These are phyloP conservation scores for Clitopilus passeckerianus DNA, from an alignment of 768 basidiomycete genomes.

Conservation along the genomic window DNA sequence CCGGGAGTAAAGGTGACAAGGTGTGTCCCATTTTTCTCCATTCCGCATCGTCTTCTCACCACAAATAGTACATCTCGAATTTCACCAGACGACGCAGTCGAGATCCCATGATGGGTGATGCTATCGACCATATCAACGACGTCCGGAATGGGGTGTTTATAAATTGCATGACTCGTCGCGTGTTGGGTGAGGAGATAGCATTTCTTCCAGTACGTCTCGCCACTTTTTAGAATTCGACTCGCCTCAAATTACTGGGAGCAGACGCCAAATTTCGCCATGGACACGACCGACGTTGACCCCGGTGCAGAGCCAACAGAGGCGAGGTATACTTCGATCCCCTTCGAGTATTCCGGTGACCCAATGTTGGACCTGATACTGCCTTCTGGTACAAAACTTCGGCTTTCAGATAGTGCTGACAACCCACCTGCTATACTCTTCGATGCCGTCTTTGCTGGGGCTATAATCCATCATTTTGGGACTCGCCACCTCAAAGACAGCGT, in stretches of 20 bases:
- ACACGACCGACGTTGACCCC: constrained; percentile 10
- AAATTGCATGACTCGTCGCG: constrained; percentile 4
- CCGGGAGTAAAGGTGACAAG: constrained; percentile 11
- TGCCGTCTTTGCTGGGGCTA: constrained; percentile 11
- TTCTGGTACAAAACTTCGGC: not conserved
- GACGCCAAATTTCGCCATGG: constrained; percentile 13
- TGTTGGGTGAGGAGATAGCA: constrained; percentile 9
- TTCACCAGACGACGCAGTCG: constrained; percentile 11
- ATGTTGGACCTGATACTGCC: not conserved
- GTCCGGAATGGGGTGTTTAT: constrained; percentile 13
- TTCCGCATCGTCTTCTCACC: constrained; percentile 3
- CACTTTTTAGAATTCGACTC: too few species aligned
- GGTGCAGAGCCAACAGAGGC: constrained; percentile 5
- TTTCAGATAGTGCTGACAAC: not conserved
- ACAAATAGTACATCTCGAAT: constrained; percentile 10
- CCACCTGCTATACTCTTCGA: constrained; percentile 16
- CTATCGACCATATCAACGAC: constrained; percentile 10
- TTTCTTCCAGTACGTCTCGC: constrained; percentile 11
- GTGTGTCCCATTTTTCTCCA: constrained; percentile 7
- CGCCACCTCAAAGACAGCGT: not conserved
- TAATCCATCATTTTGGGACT: constrained; percentile 12
- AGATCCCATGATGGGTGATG: constrained; percentile 4
- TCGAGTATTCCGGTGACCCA: too few species aligned
- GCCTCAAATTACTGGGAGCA: too few species aligned
- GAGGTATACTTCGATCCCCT: constrained; percentile 10